Evolutionary conservation across 257 asterid species (phyloP).

Genomic region (Nicotiana undulata): DNA sequence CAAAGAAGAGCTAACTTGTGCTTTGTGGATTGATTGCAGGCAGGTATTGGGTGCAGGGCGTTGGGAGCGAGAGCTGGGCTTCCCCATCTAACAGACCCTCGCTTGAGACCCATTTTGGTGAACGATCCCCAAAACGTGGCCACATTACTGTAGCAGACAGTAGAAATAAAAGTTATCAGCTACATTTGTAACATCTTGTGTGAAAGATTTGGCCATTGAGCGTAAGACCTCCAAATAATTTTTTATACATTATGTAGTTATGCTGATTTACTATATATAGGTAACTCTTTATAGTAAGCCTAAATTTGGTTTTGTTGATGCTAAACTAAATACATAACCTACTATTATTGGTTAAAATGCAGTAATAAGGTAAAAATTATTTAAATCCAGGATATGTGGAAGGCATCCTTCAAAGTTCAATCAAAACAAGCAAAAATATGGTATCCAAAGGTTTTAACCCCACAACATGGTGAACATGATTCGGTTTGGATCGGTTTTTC

Average conservation of each 20-base stretch:
- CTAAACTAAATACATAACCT: too few relatives aligned
- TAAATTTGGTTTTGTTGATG: too few relatives aligned
- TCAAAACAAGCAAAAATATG: too few relatives aligned
- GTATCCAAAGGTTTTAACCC: too few relatives aligned
- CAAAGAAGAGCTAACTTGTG: not conserved
- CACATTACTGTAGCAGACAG: not conserved
- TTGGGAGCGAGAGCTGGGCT: slow-evolving; percentile 93
- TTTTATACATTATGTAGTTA: too few relatives aligned
- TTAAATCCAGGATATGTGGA: too few relatives aligned
- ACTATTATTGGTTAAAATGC: not conserved
- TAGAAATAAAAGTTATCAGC: slow-evolving; percentile 9
- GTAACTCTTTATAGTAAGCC: not conserved
- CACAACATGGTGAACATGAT: too few relatives aligned
- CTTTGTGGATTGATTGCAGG: slow-evolving; percentile 34
- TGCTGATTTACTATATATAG: too few relatives aligned
- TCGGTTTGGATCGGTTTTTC: too few relatives aligned
- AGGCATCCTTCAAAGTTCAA: too few relatives aligned
- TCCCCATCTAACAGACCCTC: slow-evolving; percentile 56
- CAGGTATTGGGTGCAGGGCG: slow-evolving; percentile 72
- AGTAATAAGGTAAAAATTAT: not conserved
- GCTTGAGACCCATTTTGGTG: slow-evolving; percentile 52
- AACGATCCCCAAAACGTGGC: slow-evolving; percentile 40
- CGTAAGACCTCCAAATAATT: not conserved
- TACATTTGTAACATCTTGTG: slow-evolving; percentile 24
- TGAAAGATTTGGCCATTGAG: not conserved